Evolutionary conservation across 306 rosid species (phyloP), one percentile per base, ranked within the genome.

Genomic region (Mimosa bimucronata): DNA sequence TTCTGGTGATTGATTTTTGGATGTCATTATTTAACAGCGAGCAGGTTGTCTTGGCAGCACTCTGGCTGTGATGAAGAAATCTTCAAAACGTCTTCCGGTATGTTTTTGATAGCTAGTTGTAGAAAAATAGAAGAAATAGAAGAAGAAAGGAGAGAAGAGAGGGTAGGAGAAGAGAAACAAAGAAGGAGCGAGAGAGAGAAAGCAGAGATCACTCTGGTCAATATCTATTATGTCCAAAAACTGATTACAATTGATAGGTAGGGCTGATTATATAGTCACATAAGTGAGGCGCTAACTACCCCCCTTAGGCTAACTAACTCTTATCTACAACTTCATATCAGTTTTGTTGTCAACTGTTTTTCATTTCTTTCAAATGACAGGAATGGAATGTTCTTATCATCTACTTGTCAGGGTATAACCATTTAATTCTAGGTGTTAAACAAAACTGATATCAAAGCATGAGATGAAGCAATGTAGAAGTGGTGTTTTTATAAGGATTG

Each of bases 51-150:
- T 94, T 76, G 98, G 98, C 70, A 92, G 94, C 80, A 21, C 94
- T 18, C 85, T 94, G 72, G 98, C 98, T 73, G 97, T 94, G 74
- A 94, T 94, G 98, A 94, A 94, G 92, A 92, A 92, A 83, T 92
- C 97, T 40, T 92, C 97, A 31, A 91, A 88, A 74, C 81, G 87
- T 79, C 90, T 94, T 81, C 97, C 97, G 81, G 98, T 94, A 91
- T 71, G 93, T 74, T 85, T 34, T n/a, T n/a, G n/a, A n/a, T n/a
- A n/a, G n/a, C n/a, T n/a, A n/a, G n/a, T n/a, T n/a, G n/a, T n/a
- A n/a, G n/a, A n/a, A n/a, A n/a, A n/a, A n/a, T n/a, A n/a, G n/a
- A n/a, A n/a, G n/a, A n/a, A n/a, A n/a, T n/a, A n/a, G n/a, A n/a
- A n/a, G n/a, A n/a, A n/a, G n/a, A n/a, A n/a, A n/a, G n/a, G n/a